A percentile compares a stretch with the other conserved stretches of the same genome.
These are phyloP conservation scores for Hyaloscypha bicolor DNA, from an alignment of 495 filamentous ascomycete species.

Conservation along the genomic window DNA sequence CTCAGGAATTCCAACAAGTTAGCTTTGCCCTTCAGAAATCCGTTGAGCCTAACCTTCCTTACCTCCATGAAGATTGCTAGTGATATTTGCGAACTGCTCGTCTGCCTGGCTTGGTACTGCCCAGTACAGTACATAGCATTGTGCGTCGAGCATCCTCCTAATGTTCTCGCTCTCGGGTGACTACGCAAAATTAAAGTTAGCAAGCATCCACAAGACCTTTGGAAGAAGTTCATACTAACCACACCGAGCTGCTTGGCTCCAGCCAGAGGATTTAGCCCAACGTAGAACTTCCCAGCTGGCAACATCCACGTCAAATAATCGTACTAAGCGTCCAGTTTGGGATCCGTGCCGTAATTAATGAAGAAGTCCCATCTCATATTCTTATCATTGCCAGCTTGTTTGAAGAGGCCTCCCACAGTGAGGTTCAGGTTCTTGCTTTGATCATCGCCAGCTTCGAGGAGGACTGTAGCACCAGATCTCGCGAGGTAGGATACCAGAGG, in stretches of 20 bases:
- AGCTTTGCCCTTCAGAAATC: too few species aligned
- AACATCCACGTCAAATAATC: constrained; percentile 47
- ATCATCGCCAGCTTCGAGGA: constrained; percentile 68
- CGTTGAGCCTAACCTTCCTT: too few species aligned
- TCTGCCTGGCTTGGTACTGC: constrained; percentile 45
- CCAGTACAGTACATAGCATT: constrained; percentile 47
- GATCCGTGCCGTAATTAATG: constrained; percentile 46
- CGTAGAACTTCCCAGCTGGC: constrained; percentile 42
- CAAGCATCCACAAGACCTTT: too few species aligned
- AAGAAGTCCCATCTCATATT: constrained; percentile 50
- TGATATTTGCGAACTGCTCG: constrained; percentile 45
- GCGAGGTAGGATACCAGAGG: constrained; percentile 64
- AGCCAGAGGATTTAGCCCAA: constrained; percentile 41
- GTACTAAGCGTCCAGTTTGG: constrained; percentile 40
- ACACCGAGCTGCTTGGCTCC: constrained; percentile 45
- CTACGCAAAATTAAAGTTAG: too few species aligned
- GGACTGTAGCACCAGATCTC: constrained; percentile 56
- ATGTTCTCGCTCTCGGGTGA: constrained; percentile 46
- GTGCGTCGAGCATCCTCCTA: constrained; percentile 50
- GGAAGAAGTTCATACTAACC: constrained; percentile 34
- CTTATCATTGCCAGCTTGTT: constrained; percentile 25
- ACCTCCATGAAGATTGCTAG: constrained; percentile 44
- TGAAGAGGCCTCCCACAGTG: background rate
- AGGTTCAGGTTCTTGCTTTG: constrained; percentile 42
- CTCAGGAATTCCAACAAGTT: background rate